Base-by-base conservation (phyloP, 1,284 basidiomycete species). In the Pyrrhoderma lamaoense region DNA sequence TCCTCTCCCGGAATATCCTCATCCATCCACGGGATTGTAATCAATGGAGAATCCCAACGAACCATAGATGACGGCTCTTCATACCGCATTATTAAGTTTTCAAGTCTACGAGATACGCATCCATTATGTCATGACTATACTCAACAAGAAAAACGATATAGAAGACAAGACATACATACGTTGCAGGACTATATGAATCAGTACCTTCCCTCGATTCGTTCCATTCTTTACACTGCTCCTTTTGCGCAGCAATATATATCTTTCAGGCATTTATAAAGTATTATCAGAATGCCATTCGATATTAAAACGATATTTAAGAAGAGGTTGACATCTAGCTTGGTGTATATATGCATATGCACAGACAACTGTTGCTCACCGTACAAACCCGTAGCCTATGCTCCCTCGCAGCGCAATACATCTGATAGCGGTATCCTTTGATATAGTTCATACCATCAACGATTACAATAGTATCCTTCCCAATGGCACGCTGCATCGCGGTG, bases 31-130 rank as follows among this genome's bases (percentile, higher is more conserved):
- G 83, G 70, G 0, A 97, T 69, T 1, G 89, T 91, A 65, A 97
- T 89, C 27, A 98, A 75, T 0, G 95, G 95, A 0, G 93, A 88
- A 67, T 99, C 95, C 95, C 95, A 99, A 42, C 94, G 80, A 9
- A 91, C 92, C 85, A 95, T 95, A 0, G 93, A 93, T 0, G 89
- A 93, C 0, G 95, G 95, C 65, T 98, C 95, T 70, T 99, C 95
- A 60, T 85, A 98, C 36, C 95, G 80, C 64, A 84, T 76, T 11
- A 96, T 70, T 2, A 99, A 78, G 65, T 94, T 95, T 22, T 95
- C 89, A 36, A 98, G 76, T 1, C 93, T 95, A 63, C 1, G 19
- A 40, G 14, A 5, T 18, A 40, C 21, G n/a, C 38, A 40, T 40
- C 21, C n/a, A n/a, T n/a, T n/a, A n/a, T n/a, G n/a, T n/a, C n/a